Evolutionary conservation across 768 basidiomycete species (phyloP).

Genomic region (Boletus reticuloceps): DNA sequence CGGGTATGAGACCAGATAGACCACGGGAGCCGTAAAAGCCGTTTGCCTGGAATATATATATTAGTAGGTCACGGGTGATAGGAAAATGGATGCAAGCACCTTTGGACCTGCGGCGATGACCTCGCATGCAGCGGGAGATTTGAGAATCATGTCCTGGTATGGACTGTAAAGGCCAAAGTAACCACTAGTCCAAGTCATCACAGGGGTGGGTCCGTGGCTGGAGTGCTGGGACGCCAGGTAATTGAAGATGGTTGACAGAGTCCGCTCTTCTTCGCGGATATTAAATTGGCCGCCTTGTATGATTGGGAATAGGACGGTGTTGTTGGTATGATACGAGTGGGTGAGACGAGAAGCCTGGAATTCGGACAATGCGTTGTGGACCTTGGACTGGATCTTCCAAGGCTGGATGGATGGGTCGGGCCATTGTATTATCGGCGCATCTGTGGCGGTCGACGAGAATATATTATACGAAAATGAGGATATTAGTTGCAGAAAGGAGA

Average conservation of each 20-base stretch:
- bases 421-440: conserved; percentile 63
- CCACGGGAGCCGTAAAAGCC: conserved; percentile 92
- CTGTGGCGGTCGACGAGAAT: conserved; percentile 31
- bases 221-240: conserved; percentile 31
- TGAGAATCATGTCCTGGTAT: conserved; percentile 74
- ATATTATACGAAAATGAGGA: conserved; percentile 68
- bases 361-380: conserved; percentile 48
- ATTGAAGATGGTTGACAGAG: conserved; percentile 57
- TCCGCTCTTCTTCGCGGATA: conserved; percentile 80
- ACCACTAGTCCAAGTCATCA: conserved; percentile 86
- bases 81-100: conserved; percentile 40
- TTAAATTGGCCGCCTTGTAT: conserved; percentile 89
- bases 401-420: conserved; percentile 62
- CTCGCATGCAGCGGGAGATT: conserved; percentile 54
- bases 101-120: conserved; percentile 87
- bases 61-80: background rate
- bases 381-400: conserved; percentile 62
- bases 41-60: conserved; percentile 64
- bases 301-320: conserved; percentile 70
- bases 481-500: conserved; percentile 67
- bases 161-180: conserved; percentile 86
- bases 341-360: conserved; percentile 53
- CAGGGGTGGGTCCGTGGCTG: conserved; percentile 32
- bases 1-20: conserved; percentile 90
- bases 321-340: conserved; percentile 9